Percentiles rank a stretch among this genome's conserved stretches.
Evolutionary conservation across 169 alveolate genomes (phyloP).

Genomic region (Cryptosporidium sp.): DNA sequence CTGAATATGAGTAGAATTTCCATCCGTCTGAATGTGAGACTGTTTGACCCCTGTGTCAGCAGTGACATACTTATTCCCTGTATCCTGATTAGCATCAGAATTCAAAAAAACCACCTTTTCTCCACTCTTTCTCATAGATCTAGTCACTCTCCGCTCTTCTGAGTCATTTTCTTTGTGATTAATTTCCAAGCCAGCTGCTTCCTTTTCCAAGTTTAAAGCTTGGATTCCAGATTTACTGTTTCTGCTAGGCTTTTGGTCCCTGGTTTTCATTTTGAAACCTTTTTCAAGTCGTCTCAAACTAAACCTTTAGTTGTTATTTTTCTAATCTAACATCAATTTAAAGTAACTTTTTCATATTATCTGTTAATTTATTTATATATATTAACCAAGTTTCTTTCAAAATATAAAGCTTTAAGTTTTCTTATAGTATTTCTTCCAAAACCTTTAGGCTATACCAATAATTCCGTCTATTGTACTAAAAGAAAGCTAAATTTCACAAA

Average conservation of each 20-base stretch:
- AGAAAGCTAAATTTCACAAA: neutral
- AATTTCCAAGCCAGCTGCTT: neutral
- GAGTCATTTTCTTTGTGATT: constrained; percentile 1
- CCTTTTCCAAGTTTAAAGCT: constrained; percentile 1
- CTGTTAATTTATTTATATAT: neutral
- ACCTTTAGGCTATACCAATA: neutral
- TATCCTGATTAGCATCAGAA: neutral
- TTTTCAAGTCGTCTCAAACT: neutral
- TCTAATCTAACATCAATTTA: neutral
- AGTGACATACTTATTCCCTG: neutral
- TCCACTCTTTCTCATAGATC: constrained; percentile 55
- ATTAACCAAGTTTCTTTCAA: neutral
- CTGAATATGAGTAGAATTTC: neutral
- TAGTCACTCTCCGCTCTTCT: constrained; percentile 62
- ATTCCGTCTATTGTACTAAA: neutral
- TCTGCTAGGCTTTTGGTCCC: constrained; percentile 27
- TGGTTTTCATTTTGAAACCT: constrained; percentile 31
- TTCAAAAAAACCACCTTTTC: neutral
- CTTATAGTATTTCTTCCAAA: neutral
- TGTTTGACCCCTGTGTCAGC: neutral
- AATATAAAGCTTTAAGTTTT: neutral
- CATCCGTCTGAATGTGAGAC: neutral
- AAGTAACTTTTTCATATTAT: constrained; percentile 4
- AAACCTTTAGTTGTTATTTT: neutral
- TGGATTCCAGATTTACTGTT: neutral